Percentiles rank a stretch among this genome's conserved stretches.
phyloP scores from a whole-genome alignment of 2,329 filamentous ascomycete genomes.

The Aspergillus sojae region DNA sequence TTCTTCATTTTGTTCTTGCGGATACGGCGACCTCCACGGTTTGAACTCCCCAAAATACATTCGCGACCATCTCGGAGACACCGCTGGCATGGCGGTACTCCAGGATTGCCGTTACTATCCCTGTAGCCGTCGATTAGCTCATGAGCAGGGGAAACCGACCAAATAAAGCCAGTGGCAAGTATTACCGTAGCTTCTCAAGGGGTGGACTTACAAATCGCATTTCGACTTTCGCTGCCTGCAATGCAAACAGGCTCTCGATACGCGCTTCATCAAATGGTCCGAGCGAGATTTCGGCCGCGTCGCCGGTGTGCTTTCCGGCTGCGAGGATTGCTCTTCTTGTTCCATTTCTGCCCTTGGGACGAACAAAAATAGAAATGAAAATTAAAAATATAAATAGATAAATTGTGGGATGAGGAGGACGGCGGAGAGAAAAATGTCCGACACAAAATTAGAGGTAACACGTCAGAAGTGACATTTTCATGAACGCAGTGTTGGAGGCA shows the following conservation, averaged over 20 bases:
- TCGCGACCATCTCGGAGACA: slow-evolving; percentile 61
- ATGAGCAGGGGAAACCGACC: not conserved
- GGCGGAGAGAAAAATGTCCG: not conserved
- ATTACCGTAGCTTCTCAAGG: not conserved
- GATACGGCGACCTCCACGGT: slow-evolving; percentile 61
- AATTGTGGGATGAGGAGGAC: not conserved
- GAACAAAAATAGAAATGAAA: not conserved
- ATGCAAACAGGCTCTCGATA: slow-evolving; percentile 52
- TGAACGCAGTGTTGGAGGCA: not conserved
- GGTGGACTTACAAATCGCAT: slow-evolving; percentile 52
- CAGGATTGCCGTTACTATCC: slow-evolving; percentile 51
- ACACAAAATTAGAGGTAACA: not conserved
- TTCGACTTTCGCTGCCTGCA: slow-evolving; percentile 55
- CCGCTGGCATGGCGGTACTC: slow-evolving; percentile 58
- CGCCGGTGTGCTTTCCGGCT: slow-evolving; percentile 13
- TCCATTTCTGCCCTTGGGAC: slow-evolving; percentile 11
- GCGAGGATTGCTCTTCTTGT: slow-evolving; percentile 21
- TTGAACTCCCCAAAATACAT: slow-evolving; percentile 62
- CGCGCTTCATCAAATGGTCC: slow-evolving; percentile 45
- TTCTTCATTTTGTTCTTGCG: slow-evolving; percentile 54
- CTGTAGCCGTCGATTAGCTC: slow-evolving; percentile 24
- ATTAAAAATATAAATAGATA: too few relatives aligned
- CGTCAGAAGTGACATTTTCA: slow-evolving; percentile 10
- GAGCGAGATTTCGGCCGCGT: slow-evolving; percentile 26
- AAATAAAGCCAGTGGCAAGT: not conserved